Conservation (phyloP, 768 basidiomycete genomes). For the Agaricus subrufescens region DNA sequence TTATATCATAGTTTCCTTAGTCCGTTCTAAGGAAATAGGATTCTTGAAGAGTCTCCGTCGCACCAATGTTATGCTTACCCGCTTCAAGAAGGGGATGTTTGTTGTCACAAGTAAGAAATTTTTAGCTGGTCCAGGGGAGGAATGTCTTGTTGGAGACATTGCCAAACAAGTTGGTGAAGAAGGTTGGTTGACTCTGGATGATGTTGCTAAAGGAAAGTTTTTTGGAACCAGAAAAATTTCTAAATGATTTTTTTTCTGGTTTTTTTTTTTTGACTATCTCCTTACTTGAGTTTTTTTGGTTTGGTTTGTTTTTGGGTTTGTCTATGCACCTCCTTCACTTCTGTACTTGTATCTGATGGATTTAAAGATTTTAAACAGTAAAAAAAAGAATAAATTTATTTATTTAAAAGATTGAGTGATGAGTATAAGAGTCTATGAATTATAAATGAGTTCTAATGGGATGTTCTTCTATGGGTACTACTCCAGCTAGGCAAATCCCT, state of each 20-base stretch:
- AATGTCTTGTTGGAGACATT: conserved; percentile 41
- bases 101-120: conserved; percentile 64
- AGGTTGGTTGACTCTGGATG: conserved; percentile 34
- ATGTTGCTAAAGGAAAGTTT: conserved; percentile 30
- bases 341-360: not conserved
- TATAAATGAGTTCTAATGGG: conserved; percentile 27
- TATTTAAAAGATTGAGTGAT: not conserved
- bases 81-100: conserved; percentile 76
- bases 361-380: not conserved
- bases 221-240: conserved; percentile 3
- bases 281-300: no score
- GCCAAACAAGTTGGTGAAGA: conserved; percentile 28
- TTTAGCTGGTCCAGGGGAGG: conserved; percentile 46
- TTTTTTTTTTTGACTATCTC: no score
- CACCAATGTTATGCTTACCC: conserved; percentile 85
- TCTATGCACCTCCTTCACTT: not conserved
- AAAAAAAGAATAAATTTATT: conserved; percentile 3
- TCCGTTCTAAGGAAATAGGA: conserved; percentile 58
- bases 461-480: conserved; percentile 14
- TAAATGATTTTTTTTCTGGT: not conserved
- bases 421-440: not conserved
- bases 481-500: conserved; percentile 36
- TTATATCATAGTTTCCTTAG: conserved; percentile 68
- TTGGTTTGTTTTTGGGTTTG: no score
- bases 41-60: conserved; percentile 63